Conservation (phyloP, 129 eudicot species). For the Pulicaria dysenterica region DNA sequence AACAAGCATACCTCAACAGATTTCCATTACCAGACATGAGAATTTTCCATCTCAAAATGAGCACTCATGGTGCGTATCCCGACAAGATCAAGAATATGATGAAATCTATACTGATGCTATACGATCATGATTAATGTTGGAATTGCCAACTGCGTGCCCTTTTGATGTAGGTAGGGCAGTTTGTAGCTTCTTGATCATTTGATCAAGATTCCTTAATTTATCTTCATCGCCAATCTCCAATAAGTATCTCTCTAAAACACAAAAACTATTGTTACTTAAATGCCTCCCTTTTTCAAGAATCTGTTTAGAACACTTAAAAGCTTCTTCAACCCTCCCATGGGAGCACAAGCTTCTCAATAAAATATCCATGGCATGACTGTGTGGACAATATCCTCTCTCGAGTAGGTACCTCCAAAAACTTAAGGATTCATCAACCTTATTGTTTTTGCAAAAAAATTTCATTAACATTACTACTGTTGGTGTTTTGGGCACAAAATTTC, state of each 20-base stretch:
- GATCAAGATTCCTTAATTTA: conserved; percentile 45
- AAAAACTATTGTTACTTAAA: conserved; percentile 48
- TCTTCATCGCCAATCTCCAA: conserved; percentile 46
- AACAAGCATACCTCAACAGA: conserved; percentile 11
- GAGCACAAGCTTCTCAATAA: conserved; percentile 63
- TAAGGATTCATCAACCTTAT: conserved; percentile 50
- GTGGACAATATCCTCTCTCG: conserved; percentile 75
- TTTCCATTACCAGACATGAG: neutral
- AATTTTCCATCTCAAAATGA: neutral
- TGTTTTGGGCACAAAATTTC: conserved; percentile 68
- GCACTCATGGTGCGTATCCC: neutral
- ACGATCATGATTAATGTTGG: neutral
- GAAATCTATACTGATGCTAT: conserved; percentile 8
- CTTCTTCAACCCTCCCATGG: conserved; percentile 62
- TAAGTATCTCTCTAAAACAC: conserved; percentile 62
- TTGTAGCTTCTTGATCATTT: conserved; percentile 50
- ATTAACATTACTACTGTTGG: conserved; percentile 69
- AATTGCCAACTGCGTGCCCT: conserved; percentile 42
- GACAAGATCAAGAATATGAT: conserved; percentile 15
- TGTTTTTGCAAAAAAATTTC: conserved; percentile 63
- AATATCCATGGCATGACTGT: conserved; percentile 68
- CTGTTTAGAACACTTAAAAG: conserved; percentile 55
- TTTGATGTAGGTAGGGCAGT: conserved; percentile 45
- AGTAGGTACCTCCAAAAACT: conserved; percentile 65
- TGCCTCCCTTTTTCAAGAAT: conserved; percentile 67